phyloP scores from a whole-genome alignment of 2,329 filamentous ascomycete genomes.

The Sarocladium oryzae region DNA sequence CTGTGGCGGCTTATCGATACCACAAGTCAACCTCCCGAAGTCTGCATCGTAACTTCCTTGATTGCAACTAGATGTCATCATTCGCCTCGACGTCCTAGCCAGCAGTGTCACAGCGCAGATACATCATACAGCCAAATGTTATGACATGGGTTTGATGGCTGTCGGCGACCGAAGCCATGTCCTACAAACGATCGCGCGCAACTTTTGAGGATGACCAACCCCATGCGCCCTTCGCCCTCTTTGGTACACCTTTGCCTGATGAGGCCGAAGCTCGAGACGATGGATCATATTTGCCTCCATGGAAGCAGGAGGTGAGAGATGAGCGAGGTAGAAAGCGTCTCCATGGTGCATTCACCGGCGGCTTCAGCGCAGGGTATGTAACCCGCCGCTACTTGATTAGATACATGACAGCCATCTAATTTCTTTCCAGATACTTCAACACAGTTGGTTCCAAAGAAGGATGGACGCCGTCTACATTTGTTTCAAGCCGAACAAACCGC shows the following conservation, averaged over 20 bases:
- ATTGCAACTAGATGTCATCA: no score
- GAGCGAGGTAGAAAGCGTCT: slow-evolving; percentile 84
- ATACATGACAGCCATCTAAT: background rate
- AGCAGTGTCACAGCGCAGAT: background rate
- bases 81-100: no score
- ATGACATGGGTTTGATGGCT: background rate
- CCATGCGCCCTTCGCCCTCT: slow-evolving; percentile 68
- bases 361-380: slow-evolving; percentile 87
- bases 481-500: slow-evolving; percentile 79
- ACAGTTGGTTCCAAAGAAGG: slow-evolving; percentile 97
- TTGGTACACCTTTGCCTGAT: slow-evolving; percentile 79
- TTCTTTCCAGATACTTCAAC: slow-evolving; percentile 73
- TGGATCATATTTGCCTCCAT: slow-evolving; percentile 87
- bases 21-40: no score
- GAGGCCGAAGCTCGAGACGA: slow-evolving; percentile 77
- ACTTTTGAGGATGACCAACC: slow-evolving; percentile 73
- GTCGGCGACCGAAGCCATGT: slow-evolving; percentile 44
- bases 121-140: background rate
- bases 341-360: slow-evolving; percentile 94
- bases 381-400: background rate
- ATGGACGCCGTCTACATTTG: slow-evolving; percentile 88
- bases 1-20: slow-evolving; percentile 5
- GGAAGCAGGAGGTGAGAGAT: slow-evolving; percentile 97
- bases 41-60: no score
- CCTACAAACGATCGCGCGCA: slow-evolving; percentile 71